These are phyloP conservation scores for Metschnikowia dekortorum DNA, from an alignment of 805 yeast species.

Conservation along the genomic window DNA sequence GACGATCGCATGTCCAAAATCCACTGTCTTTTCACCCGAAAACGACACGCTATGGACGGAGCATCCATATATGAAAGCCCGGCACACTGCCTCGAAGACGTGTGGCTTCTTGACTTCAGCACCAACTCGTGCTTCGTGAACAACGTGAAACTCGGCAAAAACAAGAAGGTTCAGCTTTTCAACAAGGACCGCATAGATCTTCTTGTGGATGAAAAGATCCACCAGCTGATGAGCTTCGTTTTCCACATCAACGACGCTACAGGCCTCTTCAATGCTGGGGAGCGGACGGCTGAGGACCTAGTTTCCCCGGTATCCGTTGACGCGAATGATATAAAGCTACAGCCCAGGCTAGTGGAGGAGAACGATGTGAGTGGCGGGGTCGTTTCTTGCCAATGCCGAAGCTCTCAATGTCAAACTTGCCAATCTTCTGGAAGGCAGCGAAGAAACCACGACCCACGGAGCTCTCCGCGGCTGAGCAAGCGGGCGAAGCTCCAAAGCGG, in stretches of 20 bases:
- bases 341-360: conserved; percentile 22
- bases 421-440: conserved; percentile 27
- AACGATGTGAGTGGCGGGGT: too few relatives aligned
- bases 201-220: conserved; percentile 54
- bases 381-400: too few relatives aligned
- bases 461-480: conserved; percentile 20
- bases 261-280: conserved; percentile 57
- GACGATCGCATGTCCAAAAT: conserved; percentile 80
- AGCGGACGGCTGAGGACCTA: conserved; percentile 16
- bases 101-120: conserved; percentile 77
- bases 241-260: conserved; percentile 56
- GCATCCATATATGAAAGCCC: conserved; percentile 60
- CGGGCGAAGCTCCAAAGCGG: conserved; percentile 27
- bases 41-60: conserved; percentile 53
- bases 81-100: conserved; percentile 66
- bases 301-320: conserved; percentile 26
- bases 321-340: conserved; percentile 23
- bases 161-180: conserved; percentile 55
- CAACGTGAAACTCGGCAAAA: conserved; percentile 52
- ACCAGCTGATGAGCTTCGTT: conserved; percentile 50
- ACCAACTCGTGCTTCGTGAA: conserved; percentile 78
- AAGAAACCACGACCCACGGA: conserved; percentile 17
- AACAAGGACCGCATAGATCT: conserved; percentile 65
- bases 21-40: conserved; percentile 68
- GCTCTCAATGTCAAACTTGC: conserved; percentile 11